A percentile compares a stretch with the other conserved stretches of the same genome.
These are phyloP conservation scores for Cercospora sp. DNA, from an alignment of 2,329 filamentous ascomycete genomes.

Conservation along the genomic window DNA sequence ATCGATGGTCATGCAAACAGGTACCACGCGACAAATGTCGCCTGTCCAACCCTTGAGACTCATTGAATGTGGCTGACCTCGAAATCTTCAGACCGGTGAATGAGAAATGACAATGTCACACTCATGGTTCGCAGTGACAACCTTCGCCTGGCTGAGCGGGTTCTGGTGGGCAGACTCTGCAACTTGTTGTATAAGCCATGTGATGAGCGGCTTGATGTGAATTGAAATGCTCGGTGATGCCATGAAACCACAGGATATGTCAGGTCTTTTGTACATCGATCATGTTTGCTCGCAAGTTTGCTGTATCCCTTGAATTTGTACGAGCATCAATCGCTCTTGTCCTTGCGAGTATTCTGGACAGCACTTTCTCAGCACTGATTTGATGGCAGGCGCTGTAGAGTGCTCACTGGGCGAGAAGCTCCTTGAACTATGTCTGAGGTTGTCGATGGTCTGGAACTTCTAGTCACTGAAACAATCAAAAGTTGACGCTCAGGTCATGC, in stretches of 20 bases:
- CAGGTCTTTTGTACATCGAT: background rate
- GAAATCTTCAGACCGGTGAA: background rate
- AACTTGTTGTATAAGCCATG: too few relatives aligned
- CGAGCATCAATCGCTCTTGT: background rate
- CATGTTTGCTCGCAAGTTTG: background rate
- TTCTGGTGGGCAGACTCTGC: too few relatives aligned
- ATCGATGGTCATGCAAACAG: background rate
- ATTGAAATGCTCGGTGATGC: too few relatives aligned
- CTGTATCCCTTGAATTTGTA: background rate
- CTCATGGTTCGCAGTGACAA: background rate
- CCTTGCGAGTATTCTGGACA: background rate
- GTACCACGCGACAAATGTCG: background rate
- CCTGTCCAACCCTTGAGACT: background rate
- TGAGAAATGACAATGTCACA: background rate
- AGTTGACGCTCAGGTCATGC: too few relatives aligned
- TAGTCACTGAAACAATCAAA: too few relatives aligned
- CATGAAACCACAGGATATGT: too few relatives aligned
- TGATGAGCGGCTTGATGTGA: too few relatives aligned
- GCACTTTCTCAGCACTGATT: background rate
- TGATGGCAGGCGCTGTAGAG: background rate
- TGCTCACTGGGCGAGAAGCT: background rate
- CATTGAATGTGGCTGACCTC: background rate
- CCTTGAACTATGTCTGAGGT: too few relatives aligned
- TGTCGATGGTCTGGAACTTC: too few relatives aligned
- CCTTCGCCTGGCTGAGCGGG: background rate